Percentiles rank a stretch among this genome's conserved stretches.
These are phyloP conservation scores for Fraxinus albicans DNA, from an alignment of 305 asterid genomes.

Conservation along the genomic window DNA sequence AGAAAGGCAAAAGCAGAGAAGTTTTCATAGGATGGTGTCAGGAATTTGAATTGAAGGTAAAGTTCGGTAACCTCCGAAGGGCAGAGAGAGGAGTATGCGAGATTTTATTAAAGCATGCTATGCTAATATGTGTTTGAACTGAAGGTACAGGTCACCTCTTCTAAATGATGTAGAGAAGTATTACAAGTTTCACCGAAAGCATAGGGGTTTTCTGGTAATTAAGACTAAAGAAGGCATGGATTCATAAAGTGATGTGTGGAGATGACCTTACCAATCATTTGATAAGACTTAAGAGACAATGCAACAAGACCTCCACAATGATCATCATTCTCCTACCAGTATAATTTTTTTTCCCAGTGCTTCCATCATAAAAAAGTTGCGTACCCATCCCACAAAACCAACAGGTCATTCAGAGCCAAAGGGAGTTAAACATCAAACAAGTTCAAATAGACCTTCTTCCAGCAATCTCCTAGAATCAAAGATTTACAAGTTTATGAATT, in stretches of 20 bases:
- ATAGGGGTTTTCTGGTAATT: not conserved
- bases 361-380: not conserved
- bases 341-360: not conserved
- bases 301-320: not conserved
- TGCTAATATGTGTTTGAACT: not conserved
- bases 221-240: not conserved
- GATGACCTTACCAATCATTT: not conserved
- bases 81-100: not conserved
- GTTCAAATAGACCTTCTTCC: constrained; percentile 8
- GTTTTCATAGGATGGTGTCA: not conserved
- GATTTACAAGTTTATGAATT: not conserved
- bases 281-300: not conserved
- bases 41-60: not conserved
- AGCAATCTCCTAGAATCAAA: constrained; percentile 3
- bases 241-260: not conserved
- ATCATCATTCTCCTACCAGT: not conserved
- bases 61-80: not conserved
- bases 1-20: not conserved
- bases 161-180: not conserved
- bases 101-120: not conserved
- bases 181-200: not conserved
- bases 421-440: not conserved
- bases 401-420: not conserved
- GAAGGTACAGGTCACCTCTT: not conserved
- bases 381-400: not conserved